Percentiles rank a stretch among this genome's conserved stretches.
phyloP scores from a whole-genome alignment of 352 stramenopile genomes.

The Globisporangium polare region DNA sequence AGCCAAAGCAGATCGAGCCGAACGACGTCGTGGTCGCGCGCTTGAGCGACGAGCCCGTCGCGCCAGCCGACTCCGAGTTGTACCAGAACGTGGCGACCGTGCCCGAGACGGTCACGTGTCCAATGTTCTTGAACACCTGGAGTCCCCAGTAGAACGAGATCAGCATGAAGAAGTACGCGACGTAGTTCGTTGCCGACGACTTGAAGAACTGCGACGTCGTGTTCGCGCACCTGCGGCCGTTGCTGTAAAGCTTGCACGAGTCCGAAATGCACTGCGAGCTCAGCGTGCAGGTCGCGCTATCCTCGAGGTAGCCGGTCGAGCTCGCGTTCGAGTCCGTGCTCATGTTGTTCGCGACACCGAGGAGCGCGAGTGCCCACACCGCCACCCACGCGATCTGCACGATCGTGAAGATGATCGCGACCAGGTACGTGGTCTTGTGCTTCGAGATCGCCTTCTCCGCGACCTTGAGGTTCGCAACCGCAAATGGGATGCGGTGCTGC shows the following conservation, averaged over 20 bases:
- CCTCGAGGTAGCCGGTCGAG: constrained; percentile 8
- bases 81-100: constrained; percentile 97
- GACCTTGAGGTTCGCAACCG: constrained; percentile 88
- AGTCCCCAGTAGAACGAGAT: constrained; percentile 95
- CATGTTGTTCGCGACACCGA: constrained; percentile 86
- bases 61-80: constrained; percentile 76
- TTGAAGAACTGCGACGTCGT: constrained; percentile 32
- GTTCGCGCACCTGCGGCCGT: constrained; percentile 18
- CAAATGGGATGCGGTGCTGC: constrained; percentile 92
- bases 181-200: constrained; percentile 28
- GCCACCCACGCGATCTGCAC: constrained; percentile 89
- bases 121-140: constrained; percentile 90
- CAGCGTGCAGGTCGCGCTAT: constrained; percentile 21
- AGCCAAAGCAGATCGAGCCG: constrained; percentile 95
- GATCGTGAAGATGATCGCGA: constrained; percentile 85
- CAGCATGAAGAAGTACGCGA: constrained; percentile 80
- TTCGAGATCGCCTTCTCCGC: constrained; percentile 87
- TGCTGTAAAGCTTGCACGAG: constrained; percentile 24
- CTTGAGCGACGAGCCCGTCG: constrained; percentile 80
- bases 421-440: constrained; percentile 84
- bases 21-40: constrained; percentile 90
- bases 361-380: constrained; percentile 84
- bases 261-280: constrained; percentile 38
- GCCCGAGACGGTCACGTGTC: constrained; percentile 90
- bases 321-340: constrained; percentile 26